These are phyloP conservation scores for Elsinoe necatrix DNA, from an alignment of 2,329 filamentous ascomycete genomes.

Conservation along the genomic window DNA sequence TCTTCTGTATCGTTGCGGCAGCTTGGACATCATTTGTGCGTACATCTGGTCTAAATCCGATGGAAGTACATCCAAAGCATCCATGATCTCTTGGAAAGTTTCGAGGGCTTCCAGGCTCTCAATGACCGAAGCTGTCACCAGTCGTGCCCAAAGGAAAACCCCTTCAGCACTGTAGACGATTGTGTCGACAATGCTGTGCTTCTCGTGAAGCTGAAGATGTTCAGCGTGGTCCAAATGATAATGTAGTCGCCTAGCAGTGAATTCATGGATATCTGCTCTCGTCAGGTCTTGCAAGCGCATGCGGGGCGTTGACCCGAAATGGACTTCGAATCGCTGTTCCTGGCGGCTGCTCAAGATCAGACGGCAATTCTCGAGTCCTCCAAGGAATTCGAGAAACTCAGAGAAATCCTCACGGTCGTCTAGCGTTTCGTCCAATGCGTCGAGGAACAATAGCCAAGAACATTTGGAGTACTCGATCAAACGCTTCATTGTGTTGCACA, in stretches of 20 bases:
- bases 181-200: neutral
- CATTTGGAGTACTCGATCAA: neutral
- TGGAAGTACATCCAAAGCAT: neutral
- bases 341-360: slow-evolving; percentile 2
- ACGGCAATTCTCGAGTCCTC: neutral
- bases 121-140: neutral
- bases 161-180: neutral
- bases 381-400: neutral
- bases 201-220: neutral
- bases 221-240: neutral
- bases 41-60: slow-evolving; percentile 6
- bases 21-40: neutral
- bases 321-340: neutral
- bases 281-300: slow-evolving; percentile 1
- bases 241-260: neutral
- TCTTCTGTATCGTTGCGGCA: neutral
- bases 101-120: neutral
- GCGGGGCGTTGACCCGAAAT: neutral
- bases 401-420: neutral
- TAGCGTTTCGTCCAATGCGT: neutral
- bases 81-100: neutral
- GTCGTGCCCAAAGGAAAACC: neutral
- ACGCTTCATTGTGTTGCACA: neutral
- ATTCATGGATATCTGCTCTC: neutral
- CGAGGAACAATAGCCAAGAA: neutral